phyloP scores from a whole-genome alignment of 2,329 filamentous ascomycete genomes.

The Diplodia sapinea region DNA sequence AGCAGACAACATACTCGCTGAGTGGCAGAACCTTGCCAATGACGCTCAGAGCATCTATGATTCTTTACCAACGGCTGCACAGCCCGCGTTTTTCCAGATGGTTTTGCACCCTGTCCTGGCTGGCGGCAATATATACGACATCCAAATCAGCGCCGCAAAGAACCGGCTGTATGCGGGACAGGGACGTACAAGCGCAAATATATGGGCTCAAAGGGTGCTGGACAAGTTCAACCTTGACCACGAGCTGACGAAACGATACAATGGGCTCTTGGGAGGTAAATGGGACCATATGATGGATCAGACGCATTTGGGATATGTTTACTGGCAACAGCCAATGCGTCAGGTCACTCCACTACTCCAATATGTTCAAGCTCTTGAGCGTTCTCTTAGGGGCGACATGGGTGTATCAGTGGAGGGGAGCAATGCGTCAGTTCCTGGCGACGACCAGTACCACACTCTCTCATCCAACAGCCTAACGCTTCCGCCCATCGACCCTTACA shows the following conservation, averaged over 20 bases:
- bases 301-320: conserved; percentile 49
- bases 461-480: conserved; percentile 49
- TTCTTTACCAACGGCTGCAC: conserved; percentile 55
- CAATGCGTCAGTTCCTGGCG: conserved; percentile 71
- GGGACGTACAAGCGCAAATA: conserved; percentile 48
- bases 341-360: conserved; percentile 68
- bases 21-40: conserved; percentile 61
- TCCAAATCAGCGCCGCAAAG: conserved; percentile 46
- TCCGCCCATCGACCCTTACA: conserved; percentile 42
- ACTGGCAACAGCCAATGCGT: conserved; percentile 73
- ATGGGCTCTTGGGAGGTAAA: conserved; percentile 46
- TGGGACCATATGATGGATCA: conserved; percentile 50
- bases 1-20: conserved; percentile 62
- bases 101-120: conserved; percentile 66
- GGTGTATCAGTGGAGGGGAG: conserved; percentile 68
- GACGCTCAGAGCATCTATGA: conserved; percentile 64
- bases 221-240: conserved; percentile 47
- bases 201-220: conserved; percentile 45
- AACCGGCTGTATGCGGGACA: conserved; percentile 47
- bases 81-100: conserved; percentile 68
- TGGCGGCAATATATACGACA: conserved; percentile 62
- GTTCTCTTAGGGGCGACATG: conserved; percentile 66
- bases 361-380: conserved; percentile 64
- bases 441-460: conserved; percentile 64
- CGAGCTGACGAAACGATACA: conserved; percentile 45